phyloP scores from a whole-genome alignment of 2,329 filamentous ascomycete species.

The Parasarocladium wereldwijsianum region DNA sequence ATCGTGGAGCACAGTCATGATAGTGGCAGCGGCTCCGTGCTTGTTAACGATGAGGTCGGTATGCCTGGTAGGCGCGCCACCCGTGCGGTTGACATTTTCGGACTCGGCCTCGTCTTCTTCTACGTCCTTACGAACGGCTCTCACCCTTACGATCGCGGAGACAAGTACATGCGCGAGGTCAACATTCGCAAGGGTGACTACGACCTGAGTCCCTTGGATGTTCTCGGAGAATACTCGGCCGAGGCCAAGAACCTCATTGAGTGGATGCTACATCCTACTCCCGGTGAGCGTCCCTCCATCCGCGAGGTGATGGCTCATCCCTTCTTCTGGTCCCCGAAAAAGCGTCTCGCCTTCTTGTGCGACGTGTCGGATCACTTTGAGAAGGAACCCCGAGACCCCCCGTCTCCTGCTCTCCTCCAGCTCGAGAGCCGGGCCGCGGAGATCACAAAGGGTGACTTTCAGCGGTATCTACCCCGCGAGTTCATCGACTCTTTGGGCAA shows the following conservation, averaged over 20 bases:
- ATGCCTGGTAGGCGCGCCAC: slow-evolving; percentile 63
- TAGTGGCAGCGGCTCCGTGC: slow-evolving; percentile 45
- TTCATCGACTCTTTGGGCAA: slow-evolving; percentile 87
- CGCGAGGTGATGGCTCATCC: slow-evolving; percentile 77
- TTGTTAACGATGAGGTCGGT: slow-evolving; percentile 41
- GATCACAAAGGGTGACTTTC: slow-evolving; percentile 58
- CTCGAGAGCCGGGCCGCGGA: slow-evolving; percentile 38
- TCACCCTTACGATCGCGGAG: slow-evolving; percentile 89
- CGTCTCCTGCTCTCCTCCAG: slow-evolving; percentile 49
- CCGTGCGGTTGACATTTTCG: slow-evolving; percentile 94
- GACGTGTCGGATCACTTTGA: slow-evolving; percentile 96
- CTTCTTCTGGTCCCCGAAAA: slow-evolving; percentile 90
- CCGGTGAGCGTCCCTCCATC: slow-evolving; percentile 52
- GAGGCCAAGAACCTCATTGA: slow-evolving; percentile 80
- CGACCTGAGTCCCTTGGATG: slow-evolving; percentile 54
- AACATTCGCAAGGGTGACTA: slow-evolving; percentile 89
- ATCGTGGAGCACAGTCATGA: slow-evolving; percentile 37
- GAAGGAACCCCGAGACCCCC: slow-evolving; percentile 74
- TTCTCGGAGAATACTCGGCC: slow-evolving; percentile 67
- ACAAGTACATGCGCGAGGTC: slow-evolving; percentile 88
- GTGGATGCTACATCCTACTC: slow-evolving; percentile 53
- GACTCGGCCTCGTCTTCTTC: slow-evolving; percentile 92
- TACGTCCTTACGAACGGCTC: slow-evolving; percentile 89
- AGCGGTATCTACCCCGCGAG: slow-evolving; percentile 57
- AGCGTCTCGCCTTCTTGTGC: slow-evolving; percentile 82